Conservation (phyloP, 2,329 filamentous ascomycete species). For the Thielaviopsis populi region DNA sequence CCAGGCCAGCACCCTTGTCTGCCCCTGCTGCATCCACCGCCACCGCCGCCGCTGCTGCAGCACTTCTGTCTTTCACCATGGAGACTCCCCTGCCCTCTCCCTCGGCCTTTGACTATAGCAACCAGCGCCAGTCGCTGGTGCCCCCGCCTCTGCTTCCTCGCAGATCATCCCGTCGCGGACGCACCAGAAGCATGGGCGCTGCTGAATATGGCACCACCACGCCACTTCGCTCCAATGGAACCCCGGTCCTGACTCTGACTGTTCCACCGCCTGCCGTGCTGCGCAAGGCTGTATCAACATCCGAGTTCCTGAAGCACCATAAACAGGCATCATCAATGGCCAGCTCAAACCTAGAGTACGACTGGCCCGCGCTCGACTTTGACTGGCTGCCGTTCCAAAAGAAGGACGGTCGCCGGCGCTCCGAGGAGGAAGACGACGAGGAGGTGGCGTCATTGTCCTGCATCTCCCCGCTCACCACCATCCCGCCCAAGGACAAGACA, state of each 20-base stretch:
- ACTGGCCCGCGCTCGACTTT: constrained; percentile 3
- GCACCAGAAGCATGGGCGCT: background rate
- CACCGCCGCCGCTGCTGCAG: background rate
- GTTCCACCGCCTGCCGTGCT: constrained; percentile 5
- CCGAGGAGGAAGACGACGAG: background rate
- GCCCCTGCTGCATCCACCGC: background rate
- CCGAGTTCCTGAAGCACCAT: background rate
- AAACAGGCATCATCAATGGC: constrained; percentile 1
- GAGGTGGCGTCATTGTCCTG: background rate
- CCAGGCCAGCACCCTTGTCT: background rate
- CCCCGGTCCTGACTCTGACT: background rate
- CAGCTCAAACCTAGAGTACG: background rate
- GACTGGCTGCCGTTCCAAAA: constrained; percentile 3
- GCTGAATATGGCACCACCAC: background rate
- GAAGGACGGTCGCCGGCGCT: background rate
- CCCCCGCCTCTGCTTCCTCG: constrained; percentile 4
- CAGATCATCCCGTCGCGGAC: constrained; percentile 11
- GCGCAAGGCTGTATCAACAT: background rate
- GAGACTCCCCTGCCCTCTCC: background rate
- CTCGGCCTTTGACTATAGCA: constrained; percentile 2
- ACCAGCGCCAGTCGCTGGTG: constrained; percentile 6
- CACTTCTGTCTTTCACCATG: constrained; percentile 7
- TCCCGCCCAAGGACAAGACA: background rate
- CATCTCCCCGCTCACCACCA: background rate
- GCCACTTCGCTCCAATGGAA: background rate